Conservation (phyloP, 805 yeast species). For the Candida adriatica region DNA sequence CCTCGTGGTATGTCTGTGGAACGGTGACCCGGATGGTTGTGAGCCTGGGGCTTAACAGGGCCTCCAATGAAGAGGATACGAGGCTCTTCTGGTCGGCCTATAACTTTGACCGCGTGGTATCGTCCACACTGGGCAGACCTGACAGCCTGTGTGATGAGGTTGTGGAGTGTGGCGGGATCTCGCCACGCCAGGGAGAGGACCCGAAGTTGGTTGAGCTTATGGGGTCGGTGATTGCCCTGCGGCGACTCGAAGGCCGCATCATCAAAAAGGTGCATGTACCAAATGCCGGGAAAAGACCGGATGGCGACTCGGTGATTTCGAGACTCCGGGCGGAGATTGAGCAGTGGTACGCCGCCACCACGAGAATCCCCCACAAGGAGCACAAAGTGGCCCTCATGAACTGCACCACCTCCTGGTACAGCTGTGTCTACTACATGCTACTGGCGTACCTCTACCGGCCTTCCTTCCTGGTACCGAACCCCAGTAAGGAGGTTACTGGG, state of each 20-base stretch:
- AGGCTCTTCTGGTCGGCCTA: slow-evolving; percentile 46
- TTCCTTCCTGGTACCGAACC: slow-evolving; percentile 39
- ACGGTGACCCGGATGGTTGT: slow-evolving; percentile 37
- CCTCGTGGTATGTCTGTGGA: slow-evolving; percentile 49
- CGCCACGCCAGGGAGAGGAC: slow-evolving; percentile 34
- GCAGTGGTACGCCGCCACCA: slow-evolving; percentile 27
- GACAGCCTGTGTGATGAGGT: slow-evolving; percentile 43
- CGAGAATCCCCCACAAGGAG: slow-evolving; percentile 12
- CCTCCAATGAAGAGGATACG: slow-evolving; percentile 23
- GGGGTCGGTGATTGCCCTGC: slow-evolving; percentile 34
- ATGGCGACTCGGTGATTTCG: slow-evolving; percentile 3
- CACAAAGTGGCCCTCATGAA: slow-evolving; percentile 8
- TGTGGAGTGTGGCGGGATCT: slow-evolving; percentile 38
- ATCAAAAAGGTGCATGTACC: slow-evolving; percentile 40
- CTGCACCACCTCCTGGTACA: slow-evolving; percentile 26
- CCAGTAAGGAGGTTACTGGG: slow-evolving; percentile 33
- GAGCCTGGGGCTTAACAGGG: slow-evolving; percentile 40
- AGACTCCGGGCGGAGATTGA: slow-evolving; percentile 24
- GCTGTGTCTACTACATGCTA: slow-evolving; percentile 38
- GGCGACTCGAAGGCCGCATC: slow-evolving; percentile 41
- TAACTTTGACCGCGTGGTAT: slow-evolving; percentile 40
- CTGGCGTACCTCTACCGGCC: slow-evolving; percentile 43
- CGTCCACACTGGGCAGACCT: slow-evolving; percentile 43
- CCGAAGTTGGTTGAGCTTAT: slow-evolving; percentile 33
- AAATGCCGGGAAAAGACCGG: slow-evolving; percentile 26